Conservation (phyloP, 2,329 filamentous ascomycete genomes). For the Epicoccum nigrum region DNA sequence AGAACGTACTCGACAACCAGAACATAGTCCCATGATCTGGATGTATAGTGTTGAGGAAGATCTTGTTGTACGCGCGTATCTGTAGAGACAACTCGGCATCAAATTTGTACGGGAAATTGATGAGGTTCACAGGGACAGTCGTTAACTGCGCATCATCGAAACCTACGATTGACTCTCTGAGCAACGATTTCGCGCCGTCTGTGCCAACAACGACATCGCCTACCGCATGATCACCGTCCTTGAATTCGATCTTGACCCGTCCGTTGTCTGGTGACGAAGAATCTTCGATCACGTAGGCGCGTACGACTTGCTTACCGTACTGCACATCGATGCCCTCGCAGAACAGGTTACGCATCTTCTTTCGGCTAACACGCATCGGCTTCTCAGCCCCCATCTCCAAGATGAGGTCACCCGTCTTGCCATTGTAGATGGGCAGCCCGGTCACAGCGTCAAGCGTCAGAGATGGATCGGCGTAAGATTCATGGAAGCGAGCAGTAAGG, state of each 20-base stretch:
- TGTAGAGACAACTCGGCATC: conserved; percentile 19
- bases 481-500: conserved; percentile 27
- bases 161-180: conserved; percentile 26
- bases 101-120: conserved; percentile 30
- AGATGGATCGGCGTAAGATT: conserved; percentile 31
- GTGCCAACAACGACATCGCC: conserved; percentile 30
- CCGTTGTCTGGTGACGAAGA: conserved; percentile 13
- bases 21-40: conserved; percentile 32
- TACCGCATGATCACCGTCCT: conserved; percentile 23
- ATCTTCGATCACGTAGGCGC: conserved; percentile 14
- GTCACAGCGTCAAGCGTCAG: conserved; percentile 24
- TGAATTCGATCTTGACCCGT: conserved; percentile 27
- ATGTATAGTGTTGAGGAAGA: conserved; percentile 32
- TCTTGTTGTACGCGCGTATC: conserved; percentile 23
- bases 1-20: conserved; percentile 30
- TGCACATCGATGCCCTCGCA: conserved; percentile 29
- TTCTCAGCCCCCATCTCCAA: conserved; percentile 30
- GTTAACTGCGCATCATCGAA: conserved; percentile 24
- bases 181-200: conserved; percentile 27
- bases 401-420: conserved; percentile 32
- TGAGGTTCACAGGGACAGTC: conserved; percentile 26
- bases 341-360: conserved; percentile 33
- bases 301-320: conserved; percentile 26
- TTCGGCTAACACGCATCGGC: conserved; percentile 27
- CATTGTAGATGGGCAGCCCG: conserved; percentile 32